phyloP scores from a whole-genome alignment of 2,329 filamentous ascomycete genomes.

The Bipolaris gigantea region DNA sequence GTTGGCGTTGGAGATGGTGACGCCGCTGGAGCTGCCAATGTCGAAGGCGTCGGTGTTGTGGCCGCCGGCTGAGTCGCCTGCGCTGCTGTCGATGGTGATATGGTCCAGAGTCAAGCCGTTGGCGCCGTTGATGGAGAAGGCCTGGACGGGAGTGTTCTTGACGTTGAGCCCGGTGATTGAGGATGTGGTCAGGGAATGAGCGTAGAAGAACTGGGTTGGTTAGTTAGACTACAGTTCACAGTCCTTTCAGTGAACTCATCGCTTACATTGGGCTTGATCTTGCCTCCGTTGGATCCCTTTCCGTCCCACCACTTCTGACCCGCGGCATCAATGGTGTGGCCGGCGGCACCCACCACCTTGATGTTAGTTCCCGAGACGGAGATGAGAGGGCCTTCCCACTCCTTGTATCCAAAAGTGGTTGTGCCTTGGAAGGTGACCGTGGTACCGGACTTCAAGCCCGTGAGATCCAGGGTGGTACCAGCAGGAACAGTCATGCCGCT shows the following conservation, averaged over 20 bases:
- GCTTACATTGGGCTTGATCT: slow-evolving; percentile 44
- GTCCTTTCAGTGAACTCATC: not conserved
- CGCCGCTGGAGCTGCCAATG: slow-evolving; percentile 52
- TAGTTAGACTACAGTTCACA: not conserved
- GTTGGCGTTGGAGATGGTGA: slow-evolving; percentile 56
- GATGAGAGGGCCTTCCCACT: slow-evolving; percentile 67
- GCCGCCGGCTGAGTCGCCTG: slow-evolving; percentile 50
- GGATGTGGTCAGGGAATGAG: slow-evolving; percentile 56
- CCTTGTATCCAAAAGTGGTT: slow-evolving; percentile 68
- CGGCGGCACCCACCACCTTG: slow-evolving; percentile 60
- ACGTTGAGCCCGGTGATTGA: slow-evolving; percentile 55
- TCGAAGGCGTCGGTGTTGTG: slow-evolving; percentile 63
- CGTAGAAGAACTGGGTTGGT: slow-evolving; percentile 61
- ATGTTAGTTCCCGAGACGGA: slow-evolving; percentile 61
- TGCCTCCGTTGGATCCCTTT: slow-evolving; percentile 52
- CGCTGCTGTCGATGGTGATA: slow-evolving; percentile 62
- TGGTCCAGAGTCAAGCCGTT: slow-evolving; percentile 51
- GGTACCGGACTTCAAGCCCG: slow-evolving; percentile 55
- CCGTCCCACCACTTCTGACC: slow-evolving; percentile 56
- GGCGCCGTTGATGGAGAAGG: slow-evolving; percentile 52
- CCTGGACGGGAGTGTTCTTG: slow-evolving; percentile 59
- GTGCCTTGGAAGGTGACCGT: slow-evolving; percentile 64
- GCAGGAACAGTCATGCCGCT: slow-evolving; percentile 59
- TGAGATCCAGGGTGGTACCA: slow-evolving; percentile 62
- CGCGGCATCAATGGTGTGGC: slow-evolving; percentile 60